Evolutionary conservation across 2,329 filamentous ascomycete genomes (phyloP), one percentile per base, ranked within the genome.

Genomic region (Mycosphaerella sp.): DNA sequence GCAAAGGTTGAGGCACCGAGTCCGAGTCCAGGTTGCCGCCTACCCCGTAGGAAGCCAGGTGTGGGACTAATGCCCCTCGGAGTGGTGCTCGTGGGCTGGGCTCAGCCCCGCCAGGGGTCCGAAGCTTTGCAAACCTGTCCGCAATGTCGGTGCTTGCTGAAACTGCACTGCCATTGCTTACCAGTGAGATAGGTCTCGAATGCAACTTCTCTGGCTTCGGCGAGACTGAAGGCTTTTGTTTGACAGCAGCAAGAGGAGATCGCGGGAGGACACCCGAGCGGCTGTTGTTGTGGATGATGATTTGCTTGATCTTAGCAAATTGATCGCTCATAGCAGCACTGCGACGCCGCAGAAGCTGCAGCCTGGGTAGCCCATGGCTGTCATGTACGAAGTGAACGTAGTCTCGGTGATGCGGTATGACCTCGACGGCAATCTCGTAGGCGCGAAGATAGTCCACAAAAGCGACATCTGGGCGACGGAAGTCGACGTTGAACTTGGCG

Each of bases 401-500:
- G 58, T 92, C 87, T 53, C 80, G 82, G 68, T 95, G 89, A 36
- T 78, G 78, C 2, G 88, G 87, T 26, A 97, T 84, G 41, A 84
- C 75, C 53, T 92, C 84, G 48, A 90, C 78, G 11, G 87, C 80
- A 52, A 96, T 86, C 54, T 90, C 84, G 56, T 81, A 90, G 9
- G 91, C 88, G 59, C 85, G 82, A 54, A 97, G 79, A 66, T 92
- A 97, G 57, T 95, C 87, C 60, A 86, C 81, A 52, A 95, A 85
- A 2, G 91, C 91, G 38, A 83, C 71, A 66, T 93, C 89, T 4
- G 84, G 81, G 36, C 83, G 77, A 26, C 80, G 75, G 71, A 87
- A 85, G 47, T 80, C 80, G 55, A 83, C 63, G 53, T 78, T 75
- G 49, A 79, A 80, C 59, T 83, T 79, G 38, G 87, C 85, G 44